Conservation (phyloP, 2,329 filamentous ascomycete genomes). For the Rhynchosporium agropyri region DNA sequence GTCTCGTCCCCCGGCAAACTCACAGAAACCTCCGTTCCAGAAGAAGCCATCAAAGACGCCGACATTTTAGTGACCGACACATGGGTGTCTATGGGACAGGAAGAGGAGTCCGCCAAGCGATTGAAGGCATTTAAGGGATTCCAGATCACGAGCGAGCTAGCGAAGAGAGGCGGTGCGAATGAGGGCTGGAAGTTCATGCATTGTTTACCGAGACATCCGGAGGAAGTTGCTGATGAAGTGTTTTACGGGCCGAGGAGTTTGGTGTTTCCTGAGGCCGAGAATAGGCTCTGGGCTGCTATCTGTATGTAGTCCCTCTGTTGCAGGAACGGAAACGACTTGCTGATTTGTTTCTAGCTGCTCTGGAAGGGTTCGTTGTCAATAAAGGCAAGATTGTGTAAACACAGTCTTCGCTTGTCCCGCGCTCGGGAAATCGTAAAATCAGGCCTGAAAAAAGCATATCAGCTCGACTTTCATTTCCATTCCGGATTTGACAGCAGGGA, state of each 20-base stretch:
- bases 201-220: constrained; percentile 86
- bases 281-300: constrained; percentile 88
- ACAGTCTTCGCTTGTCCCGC: neutral
- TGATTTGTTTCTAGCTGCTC: constrained; percentile 54
- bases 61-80: constrained; percentile 95
- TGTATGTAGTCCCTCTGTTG: constrained; percentile 51
- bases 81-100: constrained; percentile 98
- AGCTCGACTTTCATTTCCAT: neutral
- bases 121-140: constrained; percentile 84
- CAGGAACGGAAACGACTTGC: neutral
- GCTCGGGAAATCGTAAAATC: neutral
- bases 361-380: constrained; percentile 93
- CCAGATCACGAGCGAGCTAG: constrained; percentile 87
- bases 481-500: too few relatives aligned
- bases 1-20: constrained; percentile 66
- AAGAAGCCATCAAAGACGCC: constrained; percentile 81
- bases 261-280: constrained; percentile 93
- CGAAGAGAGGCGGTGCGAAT: constrained; percentile 82
- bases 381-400: constrained; percentile 69
- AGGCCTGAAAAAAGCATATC: neutral
- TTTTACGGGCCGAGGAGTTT: constrained; percentile 86
- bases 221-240: constrained; percentile 93
- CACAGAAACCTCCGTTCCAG: constrained; percentile 75
- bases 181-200: constrained; percentile 97
- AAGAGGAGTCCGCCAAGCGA: constrained; percentile 77